These are phyloP conservation scores for Asterochloris sp. DNA, from an alignment of 139 green algal genomes.

Conservation along the genomic window DNA sequence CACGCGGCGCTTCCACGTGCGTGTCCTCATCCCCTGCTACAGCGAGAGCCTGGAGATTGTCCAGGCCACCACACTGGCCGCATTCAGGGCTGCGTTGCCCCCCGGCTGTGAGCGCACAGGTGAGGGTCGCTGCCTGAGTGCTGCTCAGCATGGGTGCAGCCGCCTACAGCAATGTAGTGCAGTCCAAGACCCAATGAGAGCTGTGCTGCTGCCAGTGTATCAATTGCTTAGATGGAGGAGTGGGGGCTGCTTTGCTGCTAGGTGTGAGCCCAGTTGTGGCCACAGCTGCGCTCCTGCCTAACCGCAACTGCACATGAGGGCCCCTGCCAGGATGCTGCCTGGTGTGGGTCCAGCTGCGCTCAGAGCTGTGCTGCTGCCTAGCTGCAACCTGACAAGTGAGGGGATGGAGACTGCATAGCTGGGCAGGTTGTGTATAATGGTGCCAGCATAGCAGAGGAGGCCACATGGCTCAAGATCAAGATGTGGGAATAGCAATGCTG, in stretches of 20 bases:
- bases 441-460: too few species aligned
- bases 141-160: too few species aligned
- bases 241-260: background rate
- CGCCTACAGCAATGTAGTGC: background rate
- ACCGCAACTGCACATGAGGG: background rate
- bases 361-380: too few species aligned
- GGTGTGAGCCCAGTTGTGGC: background rate
- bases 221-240: background rate
- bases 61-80: slow-evolving; percentile 11
- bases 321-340: background rate
- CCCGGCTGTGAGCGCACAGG: background rate
- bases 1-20: slow-evolving; percentile 13
- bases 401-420: too few species aligned
- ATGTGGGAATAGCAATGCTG: too few species aligned
- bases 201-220: background rate
- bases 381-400: too few species aligned
- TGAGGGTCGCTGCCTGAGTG: background rate
- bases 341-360: too few species aligned
- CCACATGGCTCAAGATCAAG: too few species aligned
- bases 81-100: slow-evolving; percentile 3
- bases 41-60: slow-evolving; percentile 25
- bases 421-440: too few species aligned
- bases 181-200: background rate
- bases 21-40: slow-evolving; percentile 28
- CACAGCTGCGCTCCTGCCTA: background rate